These are phyloP conservation scores for Erodium texanum DNA, from an alignment of 441 rosid genomes.

Conservation along the genomic window DNA sequence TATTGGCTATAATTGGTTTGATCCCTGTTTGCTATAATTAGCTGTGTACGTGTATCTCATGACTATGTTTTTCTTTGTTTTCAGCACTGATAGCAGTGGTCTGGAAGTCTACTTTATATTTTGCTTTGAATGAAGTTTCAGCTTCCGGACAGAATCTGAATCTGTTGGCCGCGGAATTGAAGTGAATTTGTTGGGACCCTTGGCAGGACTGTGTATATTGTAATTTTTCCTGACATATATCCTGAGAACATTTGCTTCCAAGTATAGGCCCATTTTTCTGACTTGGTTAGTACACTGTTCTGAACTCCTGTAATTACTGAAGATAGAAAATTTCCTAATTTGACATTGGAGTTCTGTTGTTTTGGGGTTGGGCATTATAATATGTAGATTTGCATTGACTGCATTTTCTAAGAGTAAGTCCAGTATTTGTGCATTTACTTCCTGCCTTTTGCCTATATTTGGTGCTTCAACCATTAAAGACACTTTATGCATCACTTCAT, in stretches of 20 bases:
- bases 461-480: background rate
- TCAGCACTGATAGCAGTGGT: constrained; percentile 25
- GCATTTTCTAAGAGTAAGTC: background rate
- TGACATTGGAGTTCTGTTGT: constrained; percentile 9
- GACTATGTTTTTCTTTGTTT: constrained; percentile 15
- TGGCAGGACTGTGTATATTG: constrained; percentile 78
- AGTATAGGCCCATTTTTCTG: constrained; percentile 69
- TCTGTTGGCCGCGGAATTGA: constrained; percentile 27
- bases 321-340: constrained; percentile 23
- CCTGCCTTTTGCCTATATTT: background rate
- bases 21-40: background rate
- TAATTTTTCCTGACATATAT: constrained; percentile 87
- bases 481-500: background rate
- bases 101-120: constrained; percentile 18
- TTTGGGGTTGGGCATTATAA: too few species aligned
- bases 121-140: constrained; percentile 15
- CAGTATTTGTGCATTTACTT: background rate
- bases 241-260: constrained; percentile 59
- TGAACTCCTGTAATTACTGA: constrained; percentile 53
- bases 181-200: constrained; percentile 31
- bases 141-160: constrained; percentile 27
- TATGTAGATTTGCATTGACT: background rate
- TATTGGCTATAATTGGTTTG: background rate
- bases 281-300: constrained; percentile 81
- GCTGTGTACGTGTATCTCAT: background rate